Evolutionary conservation across 1,139 yeast species (phyloP).

Genomic region (Eremothecium sinecaudum): DNA sequence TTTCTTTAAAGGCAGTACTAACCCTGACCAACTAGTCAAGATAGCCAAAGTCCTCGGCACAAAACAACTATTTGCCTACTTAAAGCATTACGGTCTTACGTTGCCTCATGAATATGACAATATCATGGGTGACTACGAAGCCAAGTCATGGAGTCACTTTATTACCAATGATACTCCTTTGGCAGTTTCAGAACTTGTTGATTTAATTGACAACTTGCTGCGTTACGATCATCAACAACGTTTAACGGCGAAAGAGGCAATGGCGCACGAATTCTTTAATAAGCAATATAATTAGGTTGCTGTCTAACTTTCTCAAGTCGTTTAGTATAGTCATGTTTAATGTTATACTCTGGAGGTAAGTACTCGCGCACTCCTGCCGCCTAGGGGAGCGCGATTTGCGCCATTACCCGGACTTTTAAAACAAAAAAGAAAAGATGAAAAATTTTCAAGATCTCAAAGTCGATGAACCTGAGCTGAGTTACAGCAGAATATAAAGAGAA

Average conservation of each 20-base stretch:
- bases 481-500: background rate
- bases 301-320: too few relatives aligned
- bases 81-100: slow-evolving; percentile 50
- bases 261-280: slow-evolving; percentile 47
- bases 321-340: too few relatives aligned
- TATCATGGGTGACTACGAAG: slow-evolving; percentile 53
- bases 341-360: too few relatives aligned
- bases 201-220: slow-evolving; percentile 55
- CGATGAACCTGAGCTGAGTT: too few relatives aligned
- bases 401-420: too few relatives aligned
- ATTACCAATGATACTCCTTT: slow-evolving; percentile 45
- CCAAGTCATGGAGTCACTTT: slow-evolving; percentile 60
- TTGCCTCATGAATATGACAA: slow-evolving; percentile 60
- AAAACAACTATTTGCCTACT: slow-evolving; percentile 50
- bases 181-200: slow-evolving; percentile 53
- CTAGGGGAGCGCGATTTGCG: too few relatives aligned
- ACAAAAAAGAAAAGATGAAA: slow-evolving; percentile 5
- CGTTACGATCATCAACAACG: slow-evolving; percentile 67
- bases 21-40: slow-evolving; percentile 71
- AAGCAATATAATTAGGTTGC: slow-evolving; percentile 7
- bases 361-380: too few relatives aligned
- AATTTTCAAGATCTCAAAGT: slow-evolving; percentile 1
- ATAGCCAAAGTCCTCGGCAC: slow-evolving; percentile 73
- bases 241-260: slow-evolving; percentile 67
- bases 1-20: slow-evolving; percentile 68